Evolutionary conservation across 73 alveolate genomes (phyloP).

Genomic region (Tetrahymena borealis): DNA sequence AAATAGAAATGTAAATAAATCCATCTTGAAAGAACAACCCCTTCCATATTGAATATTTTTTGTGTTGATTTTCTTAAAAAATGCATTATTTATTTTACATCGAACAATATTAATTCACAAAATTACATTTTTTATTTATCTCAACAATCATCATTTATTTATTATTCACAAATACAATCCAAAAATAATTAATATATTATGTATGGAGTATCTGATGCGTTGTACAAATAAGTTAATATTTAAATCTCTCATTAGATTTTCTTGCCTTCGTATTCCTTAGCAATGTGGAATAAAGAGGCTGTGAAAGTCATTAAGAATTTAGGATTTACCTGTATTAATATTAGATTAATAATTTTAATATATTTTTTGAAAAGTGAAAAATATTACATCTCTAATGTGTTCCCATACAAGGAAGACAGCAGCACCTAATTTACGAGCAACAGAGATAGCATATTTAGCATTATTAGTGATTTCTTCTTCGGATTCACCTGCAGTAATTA

Average conservation of each 20-base stretch:
- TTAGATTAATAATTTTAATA: too few species aligned
- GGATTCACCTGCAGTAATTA: conserved; percentile 75
- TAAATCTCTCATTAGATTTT: not conserved
- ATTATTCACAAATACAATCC: too few species aligned
- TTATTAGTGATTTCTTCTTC: conserved; percentile 81
- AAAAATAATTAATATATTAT: too few species aligned
- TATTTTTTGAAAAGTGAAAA: not conserved
- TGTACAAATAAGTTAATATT: not conserved
- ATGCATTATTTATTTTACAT: too few species aligned
- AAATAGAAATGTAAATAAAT: too few species aligned
- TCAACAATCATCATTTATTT: too few species aligned
- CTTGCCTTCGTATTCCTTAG: conserved; percentile 21
- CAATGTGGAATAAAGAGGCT: conserved; percentile 31
- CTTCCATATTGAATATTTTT: too few species aligned
- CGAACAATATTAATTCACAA: too few species aligned
- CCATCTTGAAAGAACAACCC: too few species aligned
- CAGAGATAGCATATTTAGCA: conserved; percentile 90
- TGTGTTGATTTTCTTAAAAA: too few species aligned
- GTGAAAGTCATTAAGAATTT: conserved; percentile 29
- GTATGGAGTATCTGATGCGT: too few species aligned
- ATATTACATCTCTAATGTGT: conserved; percentile 83
- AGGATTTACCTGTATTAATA: conserved; percentile 2
- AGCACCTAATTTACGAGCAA: conserved; percentile 95
- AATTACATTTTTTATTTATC: too few species aligned
- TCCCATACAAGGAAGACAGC: conserved; percentile 91